Percentiles rank a stretch among this genome's conserved stretches.
These are phyloP conservation scores for Gentiana dahurica DNA, from an alignment of 257 asterid species.

Conservation along the genomic window DNA sequence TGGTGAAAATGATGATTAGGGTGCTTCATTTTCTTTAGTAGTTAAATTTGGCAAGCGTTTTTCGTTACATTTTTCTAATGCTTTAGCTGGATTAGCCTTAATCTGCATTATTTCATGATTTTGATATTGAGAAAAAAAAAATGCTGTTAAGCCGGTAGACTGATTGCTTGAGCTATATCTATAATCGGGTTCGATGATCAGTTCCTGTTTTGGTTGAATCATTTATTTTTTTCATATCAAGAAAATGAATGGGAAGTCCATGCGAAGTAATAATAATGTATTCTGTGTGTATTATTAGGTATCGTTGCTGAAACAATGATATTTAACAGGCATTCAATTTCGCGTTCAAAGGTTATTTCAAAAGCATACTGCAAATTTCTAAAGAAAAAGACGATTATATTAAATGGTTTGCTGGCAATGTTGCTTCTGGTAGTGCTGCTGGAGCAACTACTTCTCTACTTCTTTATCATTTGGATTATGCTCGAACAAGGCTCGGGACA, in stretches of 20 bases:
- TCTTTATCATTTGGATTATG: slow-evolving; percentile 40
- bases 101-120: too few relatives aligned
- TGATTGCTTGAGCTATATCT: not conserved
- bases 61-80: too few relatives aligned
- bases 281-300: too few relatives aligned
- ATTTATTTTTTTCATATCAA: not conserved
- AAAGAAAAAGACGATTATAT: slow-evolving; percentile 81
- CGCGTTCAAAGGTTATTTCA: slow-evolving; percentile 92
- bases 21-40: too few relatives aligned
- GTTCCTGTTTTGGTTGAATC: not conserved
- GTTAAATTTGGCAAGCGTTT: too few relatives aligned
- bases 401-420: slow-evolving; percentile 92
- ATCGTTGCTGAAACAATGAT: slow-evolving; percentile 6
- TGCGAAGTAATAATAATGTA: too few relatives aligned
- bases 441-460: slow-evolving; percentile 81
- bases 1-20: not conserved
- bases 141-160: too few relatives aligned
- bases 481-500: slow-evolving; percentile 33
- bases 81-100: too few relatives aligned
- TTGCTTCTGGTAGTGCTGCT: slow-evolving; percentile 99
- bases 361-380: slow-evolving; percentile 52
- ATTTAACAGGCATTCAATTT: slow-evolving; percentile 79
- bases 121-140: too few relatives aligned
- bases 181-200: not conserved
- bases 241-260: too few relatives aligned